Evolutionary conservation across 306 rosid genomes (phyloP).

Genomic region (Pyrus betulifolia): DNA sequence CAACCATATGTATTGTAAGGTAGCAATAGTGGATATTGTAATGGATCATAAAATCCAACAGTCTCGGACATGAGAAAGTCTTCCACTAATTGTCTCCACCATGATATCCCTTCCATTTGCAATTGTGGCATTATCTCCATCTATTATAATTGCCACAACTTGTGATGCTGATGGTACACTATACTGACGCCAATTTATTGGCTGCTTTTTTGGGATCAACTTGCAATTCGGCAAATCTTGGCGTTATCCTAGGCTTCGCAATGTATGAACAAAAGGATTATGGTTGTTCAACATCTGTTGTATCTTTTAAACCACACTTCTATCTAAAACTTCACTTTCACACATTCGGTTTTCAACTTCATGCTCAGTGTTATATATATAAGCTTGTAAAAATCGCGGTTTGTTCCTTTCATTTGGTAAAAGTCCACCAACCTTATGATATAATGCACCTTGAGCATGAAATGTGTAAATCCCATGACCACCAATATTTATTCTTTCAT

Average conservation of each 20-base stretch:
- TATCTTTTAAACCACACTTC: neutral
- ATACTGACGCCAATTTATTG: neutral
- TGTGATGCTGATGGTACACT: neutral
- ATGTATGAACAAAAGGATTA: neutral
- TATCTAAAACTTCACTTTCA: neutral
- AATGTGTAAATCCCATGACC: neutral
- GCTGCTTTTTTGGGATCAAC: neutral
- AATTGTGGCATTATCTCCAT: neutral
- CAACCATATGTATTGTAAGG: too few species aligned
- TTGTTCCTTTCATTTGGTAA: neutral
- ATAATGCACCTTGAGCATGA: neutral
- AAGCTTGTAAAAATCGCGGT: neutral
- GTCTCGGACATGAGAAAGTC: neutral
- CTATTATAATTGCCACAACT: too few species aligned
- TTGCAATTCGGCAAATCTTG: neutral
- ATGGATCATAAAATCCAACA: neutral
- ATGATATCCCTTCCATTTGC: neutral
- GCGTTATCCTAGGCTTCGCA: neutral
- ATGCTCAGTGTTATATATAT: neutral
- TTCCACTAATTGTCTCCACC: neutral
- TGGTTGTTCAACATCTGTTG: neutral
- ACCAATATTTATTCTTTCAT: neutral
- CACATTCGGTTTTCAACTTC: neutral
- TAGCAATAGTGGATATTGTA: too few species aligned
- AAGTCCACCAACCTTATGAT: neutral